A percentile compares a stretch with the other conserved stretches of the same genome.
These are phyloP conservation scores for Microsporum canis DNA, from an alignment of 2,329 filamentous ascomycete species.

Conservation along the genomic window DNA sequence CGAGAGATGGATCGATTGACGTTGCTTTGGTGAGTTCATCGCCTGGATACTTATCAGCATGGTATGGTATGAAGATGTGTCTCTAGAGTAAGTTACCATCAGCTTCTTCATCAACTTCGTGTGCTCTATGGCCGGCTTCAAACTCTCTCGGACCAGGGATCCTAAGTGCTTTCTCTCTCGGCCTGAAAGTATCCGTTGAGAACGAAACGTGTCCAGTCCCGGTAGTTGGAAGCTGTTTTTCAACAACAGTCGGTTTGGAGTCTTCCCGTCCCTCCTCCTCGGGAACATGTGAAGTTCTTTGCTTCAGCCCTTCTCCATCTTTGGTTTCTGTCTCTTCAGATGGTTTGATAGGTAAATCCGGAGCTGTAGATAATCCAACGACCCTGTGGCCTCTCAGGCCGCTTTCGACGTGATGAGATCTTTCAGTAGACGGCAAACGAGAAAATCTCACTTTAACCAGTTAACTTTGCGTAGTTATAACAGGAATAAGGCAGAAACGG, in stretches of 20 bases:
- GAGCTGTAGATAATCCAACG: background rate
- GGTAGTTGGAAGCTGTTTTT: background rate
- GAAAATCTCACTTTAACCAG: conserved; percentile 6
- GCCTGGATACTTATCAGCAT: background rate
- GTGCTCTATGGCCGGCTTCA: conserved; percentile 17
- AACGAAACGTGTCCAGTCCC: conserved; percentile 13
- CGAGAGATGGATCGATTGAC: conserved; percentile 3
- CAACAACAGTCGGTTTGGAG: background rate
- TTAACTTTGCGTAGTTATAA: background rate
- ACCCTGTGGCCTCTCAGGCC: background rate
- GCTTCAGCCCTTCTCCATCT: conserved; percentile 1
- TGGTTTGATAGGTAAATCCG: background rate
- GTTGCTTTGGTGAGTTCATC: conserved; percentile 10
- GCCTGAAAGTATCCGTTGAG: conserved; percentile 13
- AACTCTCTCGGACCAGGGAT: conserved; percentile 15
- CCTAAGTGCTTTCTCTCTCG: conserved; percentile 10
- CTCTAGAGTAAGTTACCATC: conserved; percentile 2
- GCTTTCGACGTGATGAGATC: conserved; percentile 3
- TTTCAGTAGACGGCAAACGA: conserved; percentile 8
- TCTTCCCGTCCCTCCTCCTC: background rate
- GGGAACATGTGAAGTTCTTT: background rate
- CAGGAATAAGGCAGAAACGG: background rate
- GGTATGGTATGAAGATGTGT: background rate
- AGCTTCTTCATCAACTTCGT: conserved; percentile 17
- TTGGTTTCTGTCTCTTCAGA: conserved; percentile 4